phyloP scores from a whole-genome alignment of 495 filamentous ascomycete species.

The Zalerion maritima region DNA sequence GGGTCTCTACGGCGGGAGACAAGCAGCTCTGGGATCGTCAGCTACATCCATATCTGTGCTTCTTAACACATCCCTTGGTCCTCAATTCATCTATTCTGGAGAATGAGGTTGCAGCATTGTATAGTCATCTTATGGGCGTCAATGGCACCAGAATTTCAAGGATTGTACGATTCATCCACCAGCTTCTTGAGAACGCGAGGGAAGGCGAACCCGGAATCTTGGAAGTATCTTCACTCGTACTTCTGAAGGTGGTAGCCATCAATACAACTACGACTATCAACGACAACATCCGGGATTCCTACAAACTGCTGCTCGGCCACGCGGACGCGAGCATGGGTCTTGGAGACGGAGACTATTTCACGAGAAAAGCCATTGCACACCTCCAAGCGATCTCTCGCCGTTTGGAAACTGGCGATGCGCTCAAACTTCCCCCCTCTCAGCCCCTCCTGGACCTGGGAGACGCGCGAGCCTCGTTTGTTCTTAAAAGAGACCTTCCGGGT shows the following conservation, averaged over 20 bases:
- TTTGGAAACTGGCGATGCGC: conserved; percentile 13
- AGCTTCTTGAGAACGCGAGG: conserved; percentile 4
- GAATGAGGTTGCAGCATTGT: conserved; percentile 15
- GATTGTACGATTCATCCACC: conserved; percentile 13
- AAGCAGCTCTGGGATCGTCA: conserved; percentile 11
- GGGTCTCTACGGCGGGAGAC: conserved; percentile 8
- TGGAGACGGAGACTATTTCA: background rate
- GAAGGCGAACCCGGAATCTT: conserved; percentile 7
- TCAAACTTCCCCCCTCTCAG: conserved; percentile 4
- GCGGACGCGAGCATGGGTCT: background rate
- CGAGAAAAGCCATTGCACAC: background rate
- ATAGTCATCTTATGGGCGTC: conserved; percentile 18
- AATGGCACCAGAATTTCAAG: conserved; percentile 14
- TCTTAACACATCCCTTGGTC: conserved; percentile 18
- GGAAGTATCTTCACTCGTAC: conserved; percentile 15
- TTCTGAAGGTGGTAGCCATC: conserved; percentile 18
- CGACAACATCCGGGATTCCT: conserved; percentile 9
- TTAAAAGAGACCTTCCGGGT: conserved; percentile 36
- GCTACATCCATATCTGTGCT: conserved; percentile 13
- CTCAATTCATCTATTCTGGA: conserved; percentile 19
- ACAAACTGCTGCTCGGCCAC: background rate
- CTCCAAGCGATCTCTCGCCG: conserved; percentile 3
- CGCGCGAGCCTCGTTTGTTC: conserved; percentile 18
- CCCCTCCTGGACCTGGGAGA: conserved; percentile 2
- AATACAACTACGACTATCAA: conserved; percentile 20